These are phyloP conservation scores for Hypoxylon intermedium DNA, from an alignment of 495 filamentous ascomycete genomes.

Conservation along the genomic window DNA sequence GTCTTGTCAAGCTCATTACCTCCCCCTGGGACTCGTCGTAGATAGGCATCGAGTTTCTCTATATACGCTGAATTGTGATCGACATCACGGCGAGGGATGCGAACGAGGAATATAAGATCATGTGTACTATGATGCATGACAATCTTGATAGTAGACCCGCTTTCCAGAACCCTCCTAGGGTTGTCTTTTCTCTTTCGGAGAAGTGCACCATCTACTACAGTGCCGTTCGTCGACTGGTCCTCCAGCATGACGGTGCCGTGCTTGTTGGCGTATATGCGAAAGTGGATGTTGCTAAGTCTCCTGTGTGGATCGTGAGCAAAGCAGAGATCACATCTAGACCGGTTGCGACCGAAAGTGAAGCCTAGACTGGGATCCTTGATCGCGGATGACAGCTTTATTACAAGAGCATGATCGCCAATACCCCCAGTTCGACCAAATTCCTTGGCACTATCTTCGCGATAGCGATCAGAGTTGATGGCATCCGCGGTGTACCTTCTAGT, in stretches of 20 bases:
- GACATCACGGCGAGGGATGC: conserved; percentile 76
- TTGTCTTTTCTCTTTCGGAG: conserved; percentile 53
- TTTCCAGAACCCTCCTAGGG: conserved; percentile 66
- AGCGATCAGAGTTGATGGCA: conserved; percentile 57
- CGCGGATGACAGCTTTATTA: conserved; percentile 76
- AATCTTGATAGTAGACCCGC: conserved; percentile 76
- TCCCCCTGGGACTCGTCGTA: conserved; percentile 37
- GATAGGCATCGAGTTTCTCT: conserved; percentile 64
- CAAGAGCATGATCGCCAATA: conserved; percentile 71
- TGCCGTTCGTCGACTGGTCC: conserved; percentile 92
- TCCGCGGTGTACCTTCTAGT: conserved; percentile 50
- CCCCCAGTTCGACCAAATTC: conserved; percentile 56
- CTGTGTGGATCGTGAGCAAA: conserved; percentile 63
- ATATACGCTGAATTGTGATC: conserved; percentile 62
- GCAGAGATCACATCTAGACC: conserved; percentile 73
- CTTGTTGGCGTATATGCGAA: conserved; percentile 84
- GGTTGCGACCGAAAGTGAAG: conserved; percentile 85
- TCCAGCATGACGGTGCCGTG: conserved; percentile 86
- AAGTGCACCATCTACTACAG: conserved; percentile 74
- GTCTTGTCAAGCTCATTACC: conserved; percentile 46
- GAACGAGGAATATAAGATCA: conserved; percentile 78
- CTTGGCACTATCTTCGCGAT: conserved; percentile 47
- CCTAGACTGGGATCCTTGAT: conserved; percentile 69
- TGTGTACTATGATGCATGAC: conserved; percentile 57
- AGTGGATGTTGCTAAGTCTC: conserved; percentile 86